Conservation (phyloP, 1,284 basidiomycete genomes). For the Austroboletus novae-zelandiae region DNA sequence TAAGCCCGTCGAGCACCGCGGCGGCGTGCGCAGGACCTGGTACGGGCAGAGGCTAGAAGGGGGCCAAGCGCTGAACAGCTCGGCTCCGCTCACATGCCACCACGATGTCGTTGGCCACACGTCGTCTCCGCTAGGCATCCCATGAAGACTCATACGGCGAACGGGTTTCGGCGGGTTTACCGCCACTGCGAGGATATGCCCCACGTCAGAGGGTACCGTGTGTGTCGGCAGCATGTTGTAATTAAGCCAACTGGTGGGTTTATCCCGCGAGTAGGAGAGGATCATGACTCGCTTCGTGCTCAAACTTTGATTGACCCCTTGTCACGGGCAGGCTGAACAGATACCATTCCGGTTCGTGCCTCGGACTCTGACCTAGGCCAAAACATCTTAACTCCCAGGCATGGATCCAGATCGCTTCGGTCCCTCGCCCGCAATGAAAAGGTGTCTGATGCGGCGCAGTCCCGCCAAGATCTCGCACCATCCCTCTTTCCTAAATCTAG, state of each 20-base stretch:
- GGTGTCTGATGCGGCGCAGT: constrained; percentile 22
- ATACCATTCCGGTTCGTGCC: constrained; percentile 10
- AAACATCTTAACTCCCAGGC: constrained; percentile 8
- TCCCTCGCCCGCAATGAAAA: constrained; percentile 18
- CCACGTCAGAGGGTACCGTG: constrained; percentile 9
- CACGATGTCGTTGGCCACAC: background rate
- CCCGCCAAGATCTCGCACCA: constrained; percentile 11
- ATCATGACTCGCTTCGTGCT: constrained; percentile 12
- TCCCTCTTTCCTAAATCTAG: constrained; percentile 27
- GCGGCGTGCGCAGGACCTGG: no score
- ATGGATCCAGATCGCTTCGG: constrained; percentile 19
- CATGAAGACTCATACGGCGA: background rate
- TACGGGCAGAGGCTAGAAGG: no score
- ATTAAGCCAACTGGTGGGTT: background rate
- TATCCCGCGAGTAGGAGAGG: constrained; percentile 22
- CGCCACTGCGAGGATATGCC: background rate
- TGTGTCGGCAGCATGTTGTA: constrained; percentile 10
- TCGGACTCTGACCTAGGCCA: constrained; percentile 9
- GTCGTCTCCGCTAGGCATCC: background rate
- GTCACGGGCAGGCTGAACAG: constrained; percentile 10
- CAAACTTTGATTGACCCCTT: constrained; percentile 24
- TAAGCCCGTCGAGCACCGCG: no score
- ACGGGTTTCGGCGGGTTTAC: background rate
- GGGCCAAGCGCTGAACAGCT: background rate
- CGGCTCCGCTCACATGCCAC: background rate